Base-by-base conservation (phyloP, 1,284 basidiomycete genomes). In the Cryptococcus deneoformans region DNA sequence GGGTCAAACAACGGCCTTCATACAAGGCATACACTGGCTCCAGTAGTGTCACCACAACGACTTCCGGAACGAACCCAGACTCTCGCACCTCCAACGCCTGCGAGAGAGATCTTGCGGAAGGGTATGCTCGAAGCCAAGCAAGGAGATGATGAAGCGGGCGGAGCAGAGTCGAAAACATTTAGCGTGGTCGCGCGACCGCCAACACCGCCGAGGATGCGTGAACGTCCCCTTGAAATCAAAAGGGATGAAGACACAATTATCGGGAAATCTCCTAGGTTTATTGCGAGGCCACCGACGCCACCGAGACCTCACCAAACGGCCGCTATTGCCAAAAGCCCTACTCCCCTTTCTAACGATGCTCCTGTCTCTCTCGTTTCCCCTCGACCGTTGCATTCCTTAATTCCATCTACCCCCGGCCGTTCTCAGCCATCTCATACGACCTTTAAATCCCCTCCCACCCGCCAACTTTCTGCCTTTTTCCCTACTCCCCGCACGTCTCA, bases 11-110 rank as follows among this genome's bases (percentile, higher is more conserved):
- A 46, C 8, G 20, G 37, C 20, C 36, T 38, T 14, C 34, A 40
- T 12, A 12, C 29, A 24, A 11, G 14, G 35, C 43, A 50, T 42
- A 39, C 46, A 49, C 10, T 20, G 40, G 14, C 8, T 52, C 16
- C 5, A 54, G 35, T 29, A 58, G 12, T 29, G 29, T 29, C 29
- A 29, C 29, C 5, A 29, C 29, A 29, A 29, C 29, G 29, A 29
- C 3, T 29, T 29, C 29, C 29, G 5, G 29, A 29, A 5, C 29
- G 5, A 29, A 29, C 29, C 29, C 29, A 29, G 29, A 29, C 29
- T 14, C 20, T 49, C 44, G 29, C 50, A 5, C 44, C 47, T 20
- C 62, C 62, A 6, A 60, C 62, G 5, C 62, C 62, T 20, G 62
- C 62, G 9, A 50, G 62, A 24, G 59, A 60, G 2, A 40, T 63